phyloP scores from a whole-genome alignment of 768 basidiomycete species.

The Pleurotus sapidus region DNA sequence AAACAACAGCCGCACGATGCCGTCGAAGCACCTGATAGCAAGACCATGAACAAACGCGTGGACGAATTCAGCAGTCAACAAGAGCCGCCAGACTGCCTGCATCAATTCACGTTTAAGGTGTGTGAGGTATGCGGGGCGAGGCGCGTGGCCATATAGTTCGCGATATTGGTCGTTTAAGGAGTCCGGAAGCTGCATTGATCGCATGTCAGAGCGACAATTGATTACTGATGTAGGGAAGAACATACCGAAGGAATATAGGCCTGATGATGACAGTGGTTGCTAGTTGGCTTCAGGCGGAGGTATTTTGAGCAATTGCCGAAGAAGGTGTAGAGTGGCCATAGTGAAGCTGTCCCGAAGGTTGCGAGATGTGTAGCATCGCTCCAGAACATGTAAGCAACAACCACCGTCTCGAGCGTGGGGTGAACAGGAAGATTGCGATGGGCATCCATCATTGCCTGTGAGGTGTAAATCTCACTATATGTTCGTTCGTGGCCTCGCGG shows the following conservation, averaged over 20 bases:
- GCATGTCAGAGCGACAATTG: background rate
- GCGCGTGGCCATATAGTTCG: slow-evolving; percentile 1
- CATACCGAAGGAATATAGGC: slow-evolving; percentile 30
- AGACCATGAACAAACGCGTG: slow-evolving; percentile 21
- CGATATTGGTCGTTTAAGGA: slow-evolving; percentile 18
- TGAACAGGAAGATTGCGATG: slow-evolving; percentile 3
- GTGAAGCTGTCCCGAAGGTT: slow-evolving; percentile 18
- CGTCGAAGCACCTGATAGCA: slow-evolving; percentile 22
- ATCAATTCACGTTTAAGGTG: slow-evolving; percentile 23
- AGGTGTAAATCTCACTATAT: slow-evolving; percentile 20
- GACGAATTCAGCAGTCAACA: slow-evolving; percentile 21
- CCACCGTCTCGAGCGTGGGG: slow-evolving; percentile 14
- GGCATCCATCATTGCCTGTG: slow-evolving; percentile 12
- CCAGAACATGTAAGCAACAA: slow-evolving; percentile 23
- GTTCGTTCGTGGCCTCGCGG: slow-evolving; percentile 12
- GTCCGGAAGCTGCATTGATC: slow-evolving; percentile 18
- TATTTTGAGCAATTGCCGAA: slow-evolving; percentile 35
- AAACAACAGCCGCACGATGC: slow-evolving; percentile 19
- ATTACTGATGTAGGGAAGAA: background rate
- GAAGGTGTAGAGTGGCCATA: slow-evolving; percentile 32
- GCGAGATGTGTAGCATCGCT: slow-evolving; percentile 25
- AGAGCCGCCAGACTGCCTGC: slow-evolving; percentile 21
- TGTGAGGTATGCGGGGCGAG: slow-evolving; percentile 13
- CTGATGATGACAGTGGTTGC: slow-evolving; percentile 24
- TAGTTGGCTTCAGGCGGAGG: slow-evolving; percentile 15